These are phyloP conservation scores for Beauveria brongniartii DNA, from an alignment of 2,329 filamentous ascomycete species.

Conservation along the genomic window DNA sequence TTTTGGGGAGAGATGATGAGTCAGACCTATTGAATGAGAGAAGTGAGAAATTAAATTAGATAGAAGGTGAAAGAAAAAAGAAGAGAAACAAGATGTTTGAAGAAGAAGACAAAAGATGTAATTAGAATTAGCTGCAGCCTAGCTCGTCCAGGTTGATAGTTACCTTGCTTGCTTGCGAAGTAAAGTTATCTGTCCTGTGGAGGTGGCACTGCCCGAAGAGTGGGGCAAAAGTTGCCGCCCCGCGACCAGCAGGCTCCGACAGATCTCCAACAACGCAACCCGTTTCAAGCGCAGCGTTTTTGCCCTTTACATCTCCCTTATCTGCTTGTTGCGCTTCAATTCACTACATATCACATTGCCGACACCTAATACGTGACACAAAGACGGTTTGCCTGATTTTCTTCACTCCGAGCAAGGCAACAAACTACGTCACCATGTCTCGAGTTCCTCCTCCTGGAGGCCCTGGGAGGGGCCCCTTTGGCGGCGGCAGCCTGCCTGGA, in stretches of 20 bases:
- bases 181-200: not conserved
- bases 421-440: conserved; percentile 10
- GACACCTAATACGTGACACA: not conserved
- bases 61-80: too few species aligned
- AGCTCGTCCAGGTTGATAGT: not conserved
- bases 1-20: too few species aligned
- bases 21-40: too few species aligned
- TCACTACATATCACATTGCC: not conserved
- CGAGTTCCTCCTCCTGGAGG: conserved; percentile 12
- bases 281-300: not conserved
- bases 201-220: conserved; percentile 5
- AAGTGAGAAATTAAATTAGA: too few species aligned
- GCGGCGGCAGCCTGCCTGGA: conserved; percentile 7
- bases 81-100: too few species aligned
- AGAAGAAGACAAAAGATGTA: not conserved
- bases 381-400: not conserved
- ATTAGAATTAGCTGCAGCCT: not conserved
- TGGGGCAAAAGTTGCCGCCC: conserved; percentile 6
- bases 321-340: not conserved
- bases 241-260: conserved; percentile 6
- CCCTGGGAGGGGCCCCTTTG: conserved; percentile 1
- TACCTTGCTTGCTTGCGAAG: not conserved
- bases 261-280: conserved; percentile 9
- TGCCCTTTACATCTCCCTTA: not conserved
- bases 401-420: not conserved